These are phyloP conservation scores for Trypanosoma caninum DNA, from an alignment of 208 protist genomes.

Conservation along the genomic window DNA sequence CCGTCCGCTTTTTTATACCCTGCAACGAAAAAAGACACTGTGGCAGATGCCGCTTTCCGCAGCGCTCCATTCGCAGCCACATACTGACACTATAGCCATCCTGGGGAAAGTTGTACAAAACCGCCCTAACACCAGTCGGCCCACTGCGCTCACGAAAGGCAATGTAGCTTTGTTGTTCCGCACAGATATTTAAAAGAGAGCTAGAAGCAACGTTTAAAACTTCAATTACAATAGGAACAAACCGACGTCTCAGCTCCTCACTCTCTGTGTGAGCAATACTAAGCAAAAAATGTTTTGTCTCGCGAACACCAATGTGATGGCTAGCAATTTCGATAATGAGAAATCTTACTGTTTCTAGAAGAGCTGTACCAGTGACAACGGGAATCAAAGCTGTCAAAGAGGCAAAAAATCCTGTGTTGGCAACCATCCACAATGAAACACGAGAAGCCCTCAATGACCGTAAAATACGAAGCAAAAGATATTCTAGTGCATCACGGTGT, in stretches of 20 bases:
- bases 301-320: constrained; percentile 66
- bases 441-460: constrained; percentile 23
- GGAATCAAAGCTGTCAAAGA: constrained; percentile 48
- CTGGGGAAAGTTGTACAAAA: constrained; percentile 48
- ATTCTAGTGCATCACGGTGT: constrained; percentile 22
- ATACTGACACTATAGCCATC: constrained; percentile 77
- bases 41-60: constrained; percentile 5
- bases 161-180: constrained; percentile 26
- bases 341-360: constrained; percentile 30
- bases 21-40: constrained; percentile 45
- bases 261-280: constrained; percentile 41
- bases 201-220: constrained; percentile 46
- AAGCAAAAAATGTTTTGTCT: constrained; percentile 75
- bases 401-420: constrained; percentile 56
- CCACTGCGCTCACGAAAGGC: constrained; percentile 36
- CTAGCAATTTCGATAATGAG: constrained; percentile 45
- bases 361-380: constrained; percentile 13
- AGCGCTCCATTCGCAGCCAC: constrained; percentile 55
- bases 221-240: constrained; percentile 50
- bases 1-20: constrained; percentile 25
- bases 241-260: constrained; percentile 26
- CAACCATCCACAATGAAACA: constrained; percentile 42
- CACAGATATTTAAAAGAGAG: constrained; percentile 6
- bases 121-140: constrained; percentile 44
- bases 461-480: constrained; percentile 17